A percentile compares a stretch with the other conserved stretches of the same genome.
These are phyloP conservation scores for Candida dajiaensis DNA, from an alignment of 805 yeast genomes.

Conservation along the genomic window DNA sequence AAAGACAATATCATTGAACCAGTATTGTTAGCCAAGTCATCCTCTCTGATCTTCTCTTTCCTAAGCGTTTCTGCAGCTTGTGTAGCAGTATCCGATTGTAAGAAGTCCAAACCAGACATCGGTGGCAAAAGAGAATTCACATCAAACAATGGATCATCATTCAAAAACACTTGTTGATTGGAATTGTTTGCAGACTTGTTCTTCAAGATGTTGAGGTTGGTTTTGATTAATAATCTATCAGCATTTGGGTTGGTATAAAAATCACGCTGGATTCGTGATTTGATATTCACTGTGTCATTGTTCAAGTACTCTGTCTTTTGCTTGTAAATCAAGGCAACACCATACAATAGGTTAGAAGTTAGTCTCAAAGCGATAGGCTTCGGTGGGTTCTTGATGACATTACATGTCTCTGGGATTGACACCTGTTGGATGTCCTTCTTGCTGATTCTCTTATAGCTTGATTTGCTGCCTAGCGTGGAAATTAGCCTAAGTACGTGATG, in stretches of 20 bases:
- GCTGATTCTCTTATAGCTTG: slow-evolving; percentile 24
- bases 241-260: slow-evolving; percentile 5
- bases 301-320: slow-evolving; percentile 43
- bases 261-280: slow-evolving; percentile 22
- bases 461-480: slow-evolving; percentile 36
- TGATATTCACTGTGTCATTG: slow-evolving; percentile 17
- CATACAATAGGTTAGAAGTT: slow-evolving; percentile 38
- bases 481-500: slow-evolving; percentile 23
- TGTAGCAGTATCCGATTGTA: neutral
- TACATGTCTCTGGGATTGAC: slow-evolving; percentile 40
- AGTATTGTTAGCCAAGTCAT: slow-evolving; percentile 16
- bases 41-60: slow-evolving; percentile 9
- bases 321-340: slow-evolving; percentile 40
- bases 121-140: slow-evolving; percentile 27
- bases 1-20: slow-evolving; percentile 5
- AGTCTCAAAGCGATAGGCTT: slow-evolving; percentile 24
- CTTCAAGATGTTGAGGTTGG: neutral
- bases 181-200: neutral
- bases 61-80: slow-evolving; percentile 1
- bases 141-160: slow-evolving; percentile 36
- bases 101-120: slow-evolving; percentile 14
- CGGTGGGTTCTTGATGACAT: slow-evolving; percentile 20
- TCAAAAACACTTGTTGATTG: slow-evolving; percentile 14
- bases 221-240: neutral
- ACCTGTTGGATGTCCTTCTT: slow-evolving; percentile 30